Conservation (phyloP, 2,329 filamentous ascomycete genomes). For the Didymella arachidicola region DNA sequence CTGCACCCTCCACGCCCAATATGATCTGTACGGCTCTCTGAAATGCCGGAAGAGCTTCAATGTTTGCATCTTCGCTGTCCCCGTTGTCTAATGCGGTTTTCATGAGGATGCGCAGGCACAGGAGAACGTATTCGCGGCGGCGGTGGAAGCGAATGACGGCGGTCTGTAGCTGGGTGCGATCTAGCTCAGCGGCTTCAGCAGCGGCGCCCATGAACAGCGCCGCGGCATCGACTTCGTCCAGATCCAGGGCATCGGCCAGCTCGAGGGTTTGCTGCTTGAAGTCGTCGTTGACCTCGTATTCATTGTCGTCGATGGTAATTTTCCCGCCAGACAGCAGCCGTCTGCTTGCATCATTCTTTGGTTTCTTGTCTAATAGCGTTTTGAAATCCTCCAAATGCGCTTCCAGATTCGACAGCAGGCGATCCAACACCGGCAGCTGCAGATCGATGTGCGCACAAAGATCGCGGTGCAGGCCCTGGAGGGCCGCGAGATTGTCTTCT, state of each 20-base stretch:
- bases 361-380: slow-evolving; percentile 75
- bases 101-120: slow-evolving; percentile 82
- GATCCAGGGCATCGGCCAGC: slow-evolving; percentile 84
- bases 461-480: slow-evolving; percentile 87
- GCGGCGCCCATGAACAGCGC: slow-evolving; percentile 77
- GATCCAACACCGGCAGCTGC: slow-evolving; percentile 73
- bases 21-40: slow-evolving; percentile 48
- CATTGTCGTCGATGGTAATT: slow-evolving; percentile 73
- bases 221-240: slow-evolving; percentile 88
- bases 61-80: slow-evolving; percentile 30
- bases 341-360: slow-evolving; percentile 78
- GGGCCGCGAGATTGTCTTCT: slow-evolving; percentile 74
- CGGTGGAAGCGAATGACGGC: slow-evolving; percentile 89
- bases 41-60: slow-evolving; percentile 34
- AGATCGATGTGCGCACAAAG: slow-evolving; percentile 78
- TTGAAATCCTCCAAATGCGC: slow-evolving; percentile 71
- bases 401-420: slow-evolving; percentile 71
- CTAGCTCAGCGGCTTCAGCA: slow-evolving; percentile 71
- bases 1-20: slow-evolving; percentile 63
- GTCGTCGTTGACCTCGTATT: slow-evolving; percentile 83
- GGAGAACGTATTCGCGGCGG: slow-evolving; percentile 80
- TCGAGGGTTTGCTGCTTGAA: slow-evolving; percentile 85
- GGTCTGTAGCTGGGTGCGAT: slow-evolving; percentile 76
- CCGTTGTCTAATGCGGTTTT: slow-evolving; percentile 66
- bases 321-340: slow-evolving; percentile 65